phyloP scores from a whole-genome alignment of 1,284 basidiomycete species.

The Austroboletus novae-zelandiae region DNA sequence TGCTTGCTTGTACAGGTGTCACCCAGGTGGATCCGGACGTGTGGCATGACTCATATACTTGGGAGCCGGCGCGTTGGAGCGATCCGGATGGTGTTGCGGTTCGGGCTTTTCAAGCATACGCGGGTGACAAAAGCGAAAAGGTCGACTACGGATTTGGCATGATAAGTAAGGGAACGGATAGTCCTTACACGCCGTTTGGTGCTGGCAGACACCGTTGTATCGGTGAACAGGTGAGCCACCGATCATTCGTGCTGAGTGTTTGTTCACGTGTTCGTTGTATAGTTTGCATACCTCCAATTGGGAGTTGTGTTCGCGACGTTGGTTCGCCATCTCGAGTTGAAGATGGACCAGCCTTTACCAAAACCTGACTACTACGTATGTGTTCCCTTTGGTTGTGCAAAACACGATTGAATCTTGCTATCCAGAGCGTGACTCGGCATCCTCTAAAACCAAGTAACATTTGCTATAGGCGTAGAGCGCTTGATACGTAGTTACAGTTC shows the following conservation, averaged over 20 bases:
- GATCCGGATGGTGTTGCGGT: conserved; percentile 77
- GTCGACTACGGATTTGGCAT: conserved; percentile 95
- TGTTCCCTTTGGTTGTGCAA: conserved; percentile 14
- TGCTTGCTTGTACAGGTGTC: conserved; percentile 88
- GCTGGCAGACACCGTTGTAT: conserved; percentile 95
- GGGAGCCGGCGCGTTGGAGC: conserved; percentile 86
- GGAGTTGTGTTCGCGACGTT: conserved; percentile 82
- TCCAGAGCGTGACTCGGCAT: conserved; percentile 70
- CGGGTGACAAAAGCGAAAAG: conserved; percentile 78
- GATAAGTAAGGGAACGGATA: conserved; percentile 90
- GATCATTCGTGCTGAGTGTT: background rate
- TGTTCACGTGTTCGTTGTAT: conserved; percentile 6
- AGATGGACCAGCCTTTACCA: conserved; percentile 68
- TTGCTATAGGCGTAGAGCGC: conserved; percentile 42
- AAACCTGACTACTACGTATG: conserved; percentile 87
- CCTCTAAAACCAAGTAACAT: conserved; percentile 54
- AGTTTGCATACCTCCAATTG: conserved; percentile 96
- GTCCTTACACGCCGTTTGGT: conserved; percentile 94
- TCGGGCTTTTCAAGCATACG: conserved; percentile 72
- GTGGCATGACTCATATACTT: conserved; percentile 75
- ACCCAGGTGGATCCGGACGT: conserved; percentile 84
- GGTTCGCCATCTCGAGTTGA: conserved; percentile 76
- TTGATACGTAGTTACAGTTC: conserved; percentile 27
- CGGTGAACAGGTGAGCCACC: conserved; percentile 45
- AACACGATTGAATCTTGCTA: background rate